phyloP scores from a whole-genome alignment of 108 stramenopile species.

The Skeletonema marinoi region DNA sequence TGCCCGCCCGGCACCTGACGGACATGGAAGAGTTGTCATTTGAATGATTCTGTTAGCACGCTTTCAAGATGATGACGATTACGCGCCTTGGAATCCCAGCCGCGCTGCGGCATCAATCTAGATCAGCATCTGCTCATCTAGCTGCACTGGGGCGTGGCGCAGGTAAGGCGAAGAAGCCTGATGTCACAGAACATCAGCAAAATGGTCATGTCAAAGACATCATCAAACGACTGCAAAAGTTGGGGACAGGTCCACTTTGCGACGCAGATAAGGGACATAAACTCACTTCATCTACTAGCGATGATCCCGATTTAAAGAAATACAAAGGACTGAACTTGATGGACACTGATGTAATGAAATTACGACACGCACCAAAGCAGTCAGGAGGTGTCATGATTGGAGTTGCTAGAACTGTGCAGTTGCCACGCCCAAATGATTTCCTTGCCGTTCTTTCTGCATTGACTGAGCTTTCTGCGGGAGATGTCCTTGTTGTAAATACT shows the following conservation, averaged over 20 bases:
- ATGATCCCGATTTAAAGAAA: slow-evolving; percentile 11
- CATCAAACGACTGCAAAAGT: slow-evolving; percentile 14
- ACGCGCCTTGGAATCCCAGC: neutral
- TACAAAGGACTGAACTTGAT: slow-evolving; percentile 31
- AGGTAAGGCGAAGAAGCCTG: neutral
- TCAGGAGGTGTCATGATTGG: slow-evolving; percentile 29
- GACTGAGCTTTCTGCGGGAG: slow-evolving; percentile 21
- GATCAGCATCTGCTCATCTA: neutral
- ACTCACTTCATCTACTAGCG: slow-evolving; percentile 15
- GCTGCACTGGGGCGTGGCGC: neutral
- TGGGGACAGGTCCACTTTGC: slow-evolving; percentile 30
- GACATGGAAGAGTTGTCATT: neutral
- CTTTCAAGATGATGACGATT: neutral
- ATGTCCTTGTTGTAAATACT: slow-evolving; percentile 55
- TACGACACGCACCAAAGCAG: slow-evolving; percentile 3
- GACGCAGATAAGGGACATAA: slow-evolving; percentile 35
- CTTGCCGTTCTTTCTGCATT: slow-evolving; percentile 50
- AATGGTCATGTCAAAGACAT: slow-evolving; percentile 2
- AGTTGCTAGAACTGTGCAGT: slow-evolving; percentile 42
- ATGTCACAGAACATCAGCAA: neutral
- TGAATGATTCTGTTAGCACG: too few relatives aligned
- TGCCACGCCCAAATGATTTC: slow-evolving; percentile 54
- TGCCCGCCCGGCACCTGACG: too few relatives aligned
- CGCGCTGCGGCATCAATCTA: neutral
- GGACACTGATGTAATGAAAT: slow-evolving; percentile 29